phyloP scores from a whole-genome alignment of 805 yeast genomes.

The Scheffersomyces coipomensis region DNA sequence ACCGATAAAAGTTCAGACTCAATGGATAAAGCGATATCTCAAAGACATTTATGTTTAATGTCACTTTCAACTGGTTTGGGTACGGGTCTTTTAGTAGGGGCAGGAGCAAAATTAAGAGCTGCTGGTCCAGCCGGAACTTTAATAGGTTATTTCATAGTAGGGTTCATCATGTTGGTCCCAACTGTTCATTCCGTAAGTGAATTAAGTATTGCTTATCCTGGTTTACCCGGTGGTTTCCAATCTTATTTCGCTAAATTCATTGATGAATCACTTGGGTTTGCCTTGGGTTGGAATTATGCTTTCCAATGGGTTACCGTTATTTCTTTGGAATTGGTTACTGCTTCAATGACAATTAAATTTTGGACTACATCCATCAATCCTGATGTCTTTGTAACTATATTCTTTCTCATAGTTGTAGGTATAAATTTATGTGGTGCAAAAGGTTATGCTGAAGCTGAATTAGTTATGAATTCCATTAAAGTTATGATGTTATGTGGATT shows the following conservation, averaged over 20 bases:
- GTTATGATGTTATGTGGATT: conserved; percentile 37
- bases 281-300: conserved; percentile 46
- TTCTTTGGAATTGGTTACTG: conserved; percentile 64
- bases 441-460: conserved; percentile 46
- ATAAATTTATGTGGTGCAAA: conserved; percentile 46
- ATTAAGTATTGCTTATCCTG: conserved; percentile 57
- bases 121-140: conserved; percentile 39
- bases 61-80: conserved; percentile 39
- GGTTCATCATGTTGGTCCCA: conserved; percentile 29
- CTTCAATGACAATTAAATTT: conserved; percentile 57
- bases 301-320: conserved; percentile 63
- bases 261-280: conserved; percentile 37
- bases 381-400: conserved; percentile 55
- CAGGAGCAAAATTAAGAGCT: conserved; percentile 30
- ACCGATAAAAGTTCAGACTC: conserved; percentile 5
- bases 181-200: conserved; percentile 41
- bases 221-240: conserved; percentile 62
- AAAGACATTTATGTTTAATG: conserved; percentile 27
- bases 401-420: conserved; percentile 42
- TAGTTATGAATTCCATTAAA: conserved; percentile 34
- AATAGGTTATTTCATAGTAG: conserved; percentile 33
- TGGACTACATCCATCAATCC: conserved; percentile 53
- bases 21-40: conserved; percentile 13
- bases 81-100: conserved; percentile 42
- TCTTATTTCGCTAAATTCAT: conserved; percentile 47